phyloP scores from a whole-genome alignment of 2,329 filamentous ascomycete genomes.

The Ceratocystis lukuohia region DNA sequence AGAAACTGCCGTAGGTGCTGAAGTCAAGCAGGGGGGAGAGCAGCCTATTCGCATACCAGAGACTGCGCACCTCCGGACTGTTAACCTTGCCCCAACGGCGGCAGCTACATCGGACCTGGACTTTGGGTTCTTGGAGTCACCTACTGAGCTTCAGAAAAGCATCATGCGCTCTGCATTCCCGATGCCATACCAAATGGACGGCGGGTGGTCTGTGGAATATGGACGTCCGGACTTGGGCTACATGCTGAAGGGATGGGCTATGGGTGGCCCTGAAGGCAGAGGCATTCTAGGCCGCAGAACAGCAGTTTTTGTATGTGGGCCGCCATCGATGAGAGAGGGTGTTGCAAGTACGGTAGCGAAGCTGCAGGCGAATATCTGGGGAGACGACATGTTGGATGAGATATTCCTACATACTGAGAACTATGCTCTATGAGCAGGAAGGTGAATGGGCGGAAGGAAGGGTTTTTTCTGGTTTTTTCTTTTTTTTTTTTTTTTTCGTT shows the following conservation, averaged over 20 bases:
- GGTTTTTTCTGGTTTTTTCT: neutral
- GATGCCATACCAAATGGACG: slow-evolving; percentile 50
- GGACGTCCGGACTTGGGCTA: slow-evolving; percentile 77
- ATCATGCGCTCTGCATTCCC: slow-evolving; percentile 85
- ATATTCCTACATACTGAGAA: slow-evolving; percentile 93
- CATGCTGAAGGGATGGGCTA: slow-evolving; percentile 72
- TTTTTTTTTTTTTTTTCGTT: neutral
- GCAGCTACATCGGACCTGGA: slow-evolving; percentile 50
- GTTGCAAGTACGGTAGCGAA: slow-evolving; percentile 75
- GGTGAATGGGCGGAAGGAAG: neutral
- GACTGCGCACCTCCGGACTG: slow-evolving; percentile 43
- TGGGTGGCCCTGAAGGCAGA: slow-evolving; percentile 50
- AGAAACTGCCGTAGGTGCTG: slow-evolving; percentile 2
- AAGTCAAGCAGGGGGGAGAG: slow-evolving; percentile 21
- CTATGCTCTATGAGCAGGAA: slow-evolving; percentile 54
- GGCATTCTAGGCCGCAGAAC: slow-evolving; percentile 66
- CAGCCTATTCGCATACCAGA: slow-evolving; percentile 36
- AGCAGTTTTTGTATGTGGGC: slow-evolving; percentile 87
- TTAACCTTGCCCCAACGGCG: slow-evolving; percentile 27
- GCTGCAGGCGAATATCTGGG: slow-evolving; percentile 73
- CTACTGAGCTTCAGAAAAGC: slow-evolving; percentile 77
- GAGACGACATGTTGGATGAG: slow-evolving; percentile 65
- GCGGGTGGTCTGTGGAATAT: slow-evolving; percentile 87
- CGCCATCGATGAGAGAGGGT: slow-evolving; percentile 71
- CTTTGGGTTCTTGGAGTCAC: slow-evolving; percentile 71